phyloP scores from a whole-genome alignment of 2,329 filamentous ascomycete genomes.

The Aspergillus fijiensis region DNA sequence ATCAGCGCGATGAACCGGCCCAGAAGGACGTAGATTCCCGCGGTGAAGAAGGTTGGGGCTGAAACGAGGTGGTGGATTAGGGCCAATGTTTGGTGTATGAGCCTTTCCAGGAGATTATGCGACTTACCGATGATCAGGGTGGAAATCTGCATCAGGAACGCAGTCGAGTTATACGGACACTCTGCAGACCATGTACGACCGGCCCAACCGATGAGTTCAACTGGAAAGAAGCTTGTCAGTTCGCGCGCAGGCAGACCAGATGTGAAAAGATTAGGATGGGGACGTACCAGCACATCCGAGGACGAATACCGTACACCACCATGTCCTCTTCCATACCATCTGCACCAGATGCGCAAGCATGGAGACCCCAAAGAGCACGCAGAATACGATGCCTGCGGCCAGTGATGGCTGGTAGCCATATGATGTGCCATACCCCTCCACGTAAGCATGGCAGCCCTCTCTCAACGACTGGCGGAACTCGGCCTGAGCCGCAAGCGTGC shows the following conservation, averaged over 20 bases:
- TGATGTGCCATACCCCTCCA: conserved; percentile 25
- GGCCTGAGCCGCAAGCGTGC: conserved; percentile 6
- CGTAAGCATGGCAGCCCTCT: conserved; percentile 27
- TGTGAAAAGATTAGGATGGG: no score
- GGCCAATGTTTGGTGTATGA: not conserved
- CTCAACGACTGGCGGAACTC: conserved; percentile 14
- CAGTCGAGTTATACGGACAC: conserved; percentile 51
- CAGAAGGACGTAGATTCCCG: conserved; percentile 52
- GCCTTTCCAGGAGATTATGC: not conserved
- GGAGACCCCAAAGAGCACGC: conserved; percentile 35
- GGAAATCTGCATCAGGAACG: conserved; percentile 54
- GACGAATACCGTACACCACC: conserved; percentile 41
- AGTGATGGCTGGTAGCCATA: conserved; percentile 39
- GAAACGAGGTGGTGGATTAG: not conserved
- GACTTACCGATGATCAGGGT: conserved; percentile 39
- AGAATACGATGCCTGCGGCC: conserved; percentile 36
- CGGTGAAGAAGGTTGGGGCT: conserved; percentile 54
- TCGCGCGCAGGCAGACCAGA: not conserved
- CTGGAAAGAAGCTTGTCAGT: conserved; percentile 16
- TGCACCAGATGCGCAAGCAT: conserved; percentile 38
- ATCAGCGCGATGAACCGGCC: conserved; percentile 49
- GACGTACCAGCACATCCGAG: conserved; percentile 38
- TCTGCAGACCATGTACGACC: conserved; percentile 50
- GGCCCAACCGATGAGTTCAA: conserved; percentile 51
- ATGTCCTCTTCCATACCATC: conserved; percentile 37